phyloP scores from a whole-genome alignment of 108 stramenopile species.

The Nannochloropsis gaditana region DNA sequence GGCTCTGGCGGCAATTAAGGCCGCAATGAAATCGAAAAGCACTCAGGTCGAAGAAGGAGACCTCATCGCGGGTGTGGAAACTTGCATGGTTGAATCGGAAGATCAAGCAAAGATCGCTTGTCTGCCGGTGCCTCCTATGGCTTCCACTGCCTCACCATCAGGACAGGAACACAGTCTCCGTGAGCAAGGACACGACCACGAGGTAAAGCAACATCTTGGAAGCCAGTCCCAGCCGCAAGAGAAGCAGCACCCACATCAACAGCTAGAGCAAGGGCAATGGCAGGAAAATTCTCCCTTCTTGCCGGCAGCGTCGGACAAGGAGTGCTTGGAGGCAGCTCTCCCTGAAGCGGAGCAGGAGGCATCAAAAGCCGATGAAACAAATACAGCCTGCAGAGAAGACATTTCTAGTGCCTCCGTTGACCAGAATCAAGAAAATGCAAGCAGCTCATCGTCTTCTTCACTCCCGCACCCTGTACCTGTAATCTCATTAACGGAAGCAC shows the following conservation, averaged over 20 bases:
- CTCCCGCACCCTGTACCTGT: background rate
- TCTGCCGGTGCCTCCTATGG: background rate
- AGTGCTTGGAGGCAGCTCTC: background rate
- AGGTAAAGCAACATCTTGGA: no score
- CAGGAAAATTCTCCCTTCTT: background rate
- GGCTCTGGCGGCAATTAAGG: constrained; percentile 11
- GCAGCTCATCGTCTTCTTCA: background rate
- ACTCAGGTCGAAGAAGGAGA: background rate
- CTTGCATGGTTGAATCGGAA: no score
- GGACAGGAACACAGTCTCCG: background rate
- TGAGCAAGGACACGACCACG: background rate
- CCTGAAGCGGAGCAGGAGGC: background rate
- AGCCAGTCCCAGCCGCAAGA: background rate
- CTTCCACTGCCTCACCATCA: background rate
- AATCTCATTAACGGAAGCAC: background rate
- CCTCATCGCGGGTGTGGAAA: background rate
- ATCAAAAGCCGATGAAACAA: background rate
- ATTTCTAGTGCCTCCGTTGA: background rate
- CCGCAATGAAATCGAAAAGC: background rate
- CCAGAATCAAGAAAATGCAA: background rate
- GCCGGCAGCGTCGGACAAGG: background rate
- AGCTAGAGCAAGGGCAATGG: background rate
- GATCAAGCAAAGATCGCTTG: background rate
- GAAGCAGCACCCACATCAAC: background rate
- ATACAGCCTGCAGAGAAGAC: background rate